phyloP scores from a whole-genome alignment of 352 stramenopile genomes.

The Phytopythium cucurbitacearum region DNA sequence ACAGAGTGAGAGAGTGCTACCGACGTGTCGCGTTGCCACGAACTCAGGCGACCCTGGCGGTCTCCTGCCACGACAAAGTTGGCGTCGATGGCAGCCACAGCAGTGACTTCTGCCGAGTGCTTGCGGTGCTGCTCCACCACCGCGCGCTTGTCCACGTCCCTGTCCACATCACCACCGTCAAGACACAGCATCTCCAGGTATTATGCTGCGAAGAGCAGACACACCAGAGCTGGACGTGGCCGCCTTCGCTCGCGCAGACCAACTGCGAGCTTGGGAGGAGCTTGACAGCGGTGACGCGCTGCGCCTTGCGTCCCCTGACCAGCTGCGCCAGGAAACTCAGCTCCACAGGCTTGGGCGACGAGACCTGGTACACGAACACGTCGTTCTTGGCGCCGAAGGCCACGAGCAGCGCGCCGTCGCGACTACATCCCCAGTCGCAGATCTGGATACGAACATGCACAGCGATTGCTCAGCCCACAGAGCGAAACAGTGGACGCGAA shows the following conservation, averaged over 20 bases:
- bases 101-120: slow-evolving; percentile 54
- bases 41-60: slow-evolving; percentile 47
- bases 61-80: slow-evolving; percentile 59
- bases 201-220: slow-evolving; percentile 1
- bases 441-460: slow-evolving; percentile 25
- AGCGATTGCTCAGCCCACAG: background rate
- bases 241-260: slow-evolving; percentile 63
- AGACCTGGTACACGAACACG: slow-evolving; percentile 62
- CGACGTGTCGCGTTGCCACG: slow-evolving; percentile 56
- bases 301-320: slow-evolving; percentile 46
- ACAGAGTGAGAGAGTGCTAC: slow-evolving; percentile 6
- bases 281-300: slow-evolving; percentile 52
- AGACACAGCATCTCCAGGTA: background rate
- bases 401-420: slow-evolving; percentile 28
- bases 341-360: slow-evolving; percentile 2
- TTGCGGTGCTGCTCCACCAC: slow-evolving; percentile 66
- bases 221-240: slow-evolving; percentile 70
- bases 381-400: slow-evolving; percentile 59
- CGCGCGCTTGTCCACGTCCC: slow-evolving; percentile 39
- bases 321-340: slow-evolving; percentile 48
- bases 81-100: slow-evolving; percentile 27
- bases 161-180: slow-evolving; percentile 6
- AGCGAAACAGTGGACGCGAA: background rate
- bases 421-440: slow-evolving; percentile 54
- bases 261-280: slow-evolving; percentile 40